phyloP scores from a whole-genome alignment of 78 protist species.

The Isochrysis galbana region DNA sequence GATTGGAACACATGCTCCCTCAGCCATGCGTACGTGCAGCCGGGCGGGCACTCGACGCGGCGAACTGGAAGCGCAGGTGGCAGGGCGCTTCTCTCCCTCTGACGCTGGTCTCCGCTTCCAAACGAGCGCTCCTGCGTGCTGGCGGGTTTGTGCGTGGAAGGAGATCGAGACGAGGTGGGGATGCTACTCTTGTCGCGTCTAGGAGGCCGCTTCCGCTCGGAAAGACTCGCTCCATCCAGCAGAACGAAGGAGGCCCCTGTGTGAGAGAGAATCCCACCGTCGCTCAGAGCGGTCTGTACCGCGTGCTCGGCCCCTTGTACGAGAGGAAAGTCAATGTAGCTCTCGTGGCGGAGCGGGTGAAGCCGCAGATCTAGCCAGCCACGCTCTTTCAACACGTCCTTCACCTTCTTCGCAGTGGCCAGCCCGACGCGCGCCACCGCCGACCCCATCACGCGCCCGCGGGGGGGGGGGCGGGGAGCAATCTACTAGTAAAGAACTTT shows the following conservation, averaged over 20 bases:
- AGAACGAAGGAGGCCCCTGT: background rate
- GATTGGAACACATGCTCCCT: background rate
- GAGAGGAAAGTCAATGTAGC: background rate
- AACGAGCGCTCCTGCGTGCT: background rate
- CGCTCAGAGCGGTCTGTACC: too few relatives aligned
- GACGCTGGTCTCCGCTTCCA: background rate
- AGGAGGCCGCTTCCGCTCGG: background rate
- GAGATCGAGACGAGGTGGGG: background rate
- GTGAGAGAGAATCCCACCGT: background rate
- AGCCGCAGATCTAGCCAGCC: too few relatives aligned
- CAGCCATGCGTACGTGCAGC: background rate
- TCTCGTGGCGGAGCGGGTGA: background rate
- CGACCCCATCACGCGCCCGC: too few relatives aligned
- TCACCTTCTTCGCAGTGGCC: background rate
- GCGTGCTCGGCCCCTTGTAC: background rate
- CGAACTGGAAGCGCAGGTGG: background rate
- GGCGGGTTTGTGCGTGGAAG: background rate
- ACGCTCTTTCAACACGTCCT: background rate
- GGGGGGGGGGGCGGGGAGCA: too few relatives aligned
- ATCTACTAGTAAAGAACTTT: too few relatives aligned
- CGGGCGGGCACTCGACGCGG: background rate
- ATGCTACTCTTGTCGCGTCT: background rate
- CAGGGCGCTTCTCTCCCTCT: background rate
- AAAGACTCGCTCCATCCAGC: background rate
- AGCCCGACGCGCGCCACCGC: background rate